Base-by-base conservation (phyloP, 2,329 filamentous ascomycete genomes). In the Cladophialophora bantiana region DNA sequence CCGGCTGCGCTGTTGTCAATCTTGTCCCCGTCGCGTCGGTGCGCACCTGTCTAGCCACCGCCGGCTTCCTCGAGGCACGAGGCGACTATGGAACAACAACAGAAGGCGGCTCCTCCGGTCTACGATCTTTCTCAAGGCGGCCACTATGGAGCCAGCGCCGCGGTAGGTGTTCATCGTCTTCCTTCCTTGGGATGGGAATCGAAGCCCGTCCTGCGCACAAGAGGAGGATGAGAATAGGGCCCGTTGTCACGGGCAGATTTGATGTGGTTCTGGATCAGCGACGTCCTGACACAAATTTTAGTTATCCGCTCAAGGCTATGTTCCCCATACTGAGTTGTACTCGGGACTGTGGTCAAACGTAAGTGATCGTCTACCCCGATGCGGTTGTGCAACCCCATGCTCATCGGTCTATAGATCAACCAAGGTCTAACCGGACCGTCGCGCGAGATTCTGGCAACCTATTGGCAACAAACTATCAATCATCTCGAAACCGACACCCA, bases 391-490 rank as follows among this genome's bases (percentile, higher is more conserved):
- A 3, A 50, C 45, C 20, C 45, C 1, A 18, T 50, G 45, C 45
- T 50, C 18, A 50, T 18, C 45, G 26, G 20, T 20, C 48, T n/a
- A 20, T 50, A 96, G 92, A 93, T 98, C 71, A 96, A 96, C 76
- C 95, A 99, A 86, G 95, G 95, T 58, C 86, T 99, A 56, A 91
- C 90, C 66, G 94, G 93, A 69, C 90, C 91, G 69, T 97, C 97
- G 79, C 94, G 96, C 78, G 95, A 99, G 78, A 97, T 98, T 75
- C 85, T 99, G 74, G 97, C 96, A 52, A 97, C 94, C 5, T 99
- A 99, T 82, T 99, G 95, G 95, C 95, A 99, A 80, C 94, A 99
- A 76, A 95, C 94, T 70, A 97, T 99, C 82, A 94, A 90, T 72
- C 93, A 96, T 78, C 88, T 99, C 66, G 95, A 99, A 81, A 92